A percentile compares a stretch with the other conserved stretches of the same genome.
Evolutionary conservation across 768 basidiomycete species (phyloP).

Genomic region (Lyophyllum decastes): DNA sequence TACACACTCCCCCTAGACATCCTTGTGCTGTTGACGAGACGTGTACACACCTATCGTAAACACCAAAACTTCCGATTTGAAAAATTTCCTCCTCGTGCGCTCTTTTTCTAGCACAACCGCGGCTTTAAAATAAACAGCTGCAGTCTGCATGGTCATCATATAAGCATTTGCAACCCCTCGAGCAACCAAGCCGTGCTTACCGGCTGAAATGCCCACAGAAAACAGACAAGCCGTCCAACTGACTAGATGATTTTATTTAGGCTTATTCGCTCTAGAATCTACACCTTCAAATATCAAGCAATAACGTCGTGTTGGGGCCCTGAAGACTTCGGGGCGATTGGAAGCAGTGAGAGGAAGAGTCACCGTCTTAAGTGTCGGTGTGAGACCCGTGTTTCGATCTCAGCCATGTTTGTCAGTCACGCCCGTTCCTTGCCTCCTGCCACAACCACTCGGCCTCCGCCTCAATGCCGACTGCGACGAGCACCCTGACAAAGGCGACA

Average conservation of each 20-base stretch:
- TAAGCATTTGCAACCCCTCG: neutral
- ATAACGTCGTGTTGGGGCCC: neutral
- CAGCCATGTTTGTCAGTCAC: neutral
- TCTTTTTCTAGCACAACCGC: neutral
- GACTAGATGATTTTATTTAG: neutral
- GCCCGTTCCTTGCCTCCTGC: neutral
- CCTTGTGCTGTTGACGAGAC: neutral
- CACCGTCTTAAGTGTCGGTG: neutral
- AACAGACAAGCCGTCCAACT: neutral
- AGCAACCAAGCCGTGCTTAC: neutral
- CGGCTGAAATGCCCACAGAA: neutral
- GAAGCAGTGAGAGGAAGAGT: neutral
- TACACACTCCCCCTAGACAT: too few relatives aligned
- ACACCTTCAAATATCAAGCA: neutral
- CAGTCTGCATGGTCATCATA: neutral
- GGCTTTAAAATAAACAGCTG: neutral
- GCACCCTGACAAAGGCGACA: slow-evolving; percentile 34
- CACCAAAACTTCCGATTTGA: neutral
- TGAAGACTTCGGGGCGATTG: neutral
- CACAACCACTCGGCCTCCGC: neutral
- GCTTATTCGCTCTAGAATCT: neutral
- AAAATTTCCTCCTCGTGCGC: neutral
- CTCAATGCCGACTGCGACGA: slow-evolving; percentile 55
- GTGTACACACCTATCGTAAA: neutral
- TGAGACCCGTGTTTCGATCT: neutral